These are phyloP conservation scores for Cairneyella variabilis DNA, from an alignment of 495 filamentous ascomycete species.

Conservation along the genomic window DNA sequence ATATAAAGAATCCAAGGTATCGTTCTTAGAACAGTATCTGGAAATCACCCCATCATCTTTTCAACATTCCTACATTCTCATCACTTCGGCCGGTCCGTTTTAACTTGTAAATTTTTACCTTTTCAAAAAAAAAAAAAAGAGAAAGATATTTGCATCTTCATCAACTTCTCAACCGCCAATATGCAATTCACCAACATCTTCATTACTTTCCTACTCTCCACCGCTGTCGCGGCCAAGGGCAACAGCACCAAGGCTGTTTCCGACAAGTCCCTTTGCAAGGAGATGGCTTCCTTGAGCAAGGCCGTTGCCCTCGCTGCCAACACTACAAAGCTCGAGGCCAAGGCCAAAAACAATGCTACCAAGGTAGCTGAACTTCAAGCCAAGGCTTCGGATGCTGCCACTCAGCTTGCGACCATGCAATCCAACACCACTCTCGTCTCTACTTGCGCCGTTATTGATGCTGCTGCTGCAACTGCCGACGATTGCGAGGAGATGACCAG, in stretches of 20 bases:
- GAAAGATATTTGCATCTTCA: not conserved
- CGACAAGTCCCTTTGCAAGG: slow-evolving; percentile 13
- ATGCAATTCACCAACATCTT: slow-evolving; percentile 16
- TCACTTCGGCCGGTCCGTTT: slow-evolving; percentile 19
- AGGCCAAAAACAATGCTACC: slow-evolving; percentile 14
- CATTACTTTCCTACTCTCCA: slow-evolving; percentile 11
- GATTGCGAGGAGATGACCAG: slow-evolving; percentile 3
- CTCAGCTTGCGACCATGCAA: slow-evolving; percentile 10
- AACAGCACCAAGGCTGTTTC: slow-evolving; percentile 14
- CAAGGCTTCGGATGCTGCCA: slow-evolving; percentile 13
- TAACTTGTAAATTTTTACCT: not conserved
- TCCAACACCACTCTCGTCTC: slow-evolving; percentile 7
- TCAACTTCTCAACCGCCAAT: slow-evolving; percentile 4
- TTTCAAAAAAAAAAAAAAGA: not conserved
- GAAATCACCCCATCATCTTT: slow-evolving; percentile 12
- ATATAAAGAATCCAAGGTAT: slow-evolving; percentile 1
- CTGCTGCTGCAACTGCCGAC: slow-evolving; percentile 6
- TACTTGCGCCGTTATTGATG: slow-evolving; percentile 10
- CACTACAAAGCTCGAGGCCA: slow-evolving; percentile 10
- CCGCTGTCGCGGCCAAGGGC: slow-evolving; percentile 12
- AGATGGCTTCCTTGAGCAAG: slow-evolving; percentile 10
- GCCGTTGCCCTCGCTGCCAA: slow-evolving; percentile 10
- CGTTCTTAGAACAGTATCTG: slow-evolving; percentile 3
- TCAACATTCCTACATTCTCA: slow-evolving; percentile 7
- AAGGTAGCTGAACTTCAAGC: slow-evolving; percentile 12